Base-by-base conservation (phyloP, 495 filamentous ascomycete genomes). In the Symbiotaphrina buchneri region DNA sequence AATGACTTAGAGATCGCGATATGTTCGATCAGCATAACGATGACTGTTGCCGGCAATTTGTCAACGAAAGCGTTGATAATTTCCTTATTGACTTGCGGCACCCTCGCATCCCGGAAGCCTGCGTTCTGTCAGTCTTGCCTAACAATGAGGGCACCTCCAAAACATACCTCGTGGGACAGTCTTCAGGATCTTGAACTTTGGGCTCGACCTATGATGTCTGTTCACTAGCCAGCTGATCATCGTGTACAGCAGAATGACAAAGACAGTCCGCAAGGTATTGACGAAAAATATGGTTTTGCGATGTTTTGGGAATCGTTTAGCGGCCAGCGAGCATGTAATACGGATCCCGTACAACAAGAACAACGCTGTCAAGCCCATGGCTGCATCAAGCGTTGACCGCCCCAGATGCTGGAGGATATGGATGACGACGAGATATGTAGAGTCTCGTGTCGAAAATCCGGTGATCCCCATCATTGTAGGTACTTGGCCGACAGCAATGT, bases 1-100 rank as follows among this genome's bases (percentile, higher is more conserved):
- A 97, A 97, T 0, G 87, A 95, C 52, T 97, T 97, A 21, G 84
- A 81, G 37, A 97, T 97, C n/a, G 90, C 52, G 10, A 58, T 58
- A 34, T 58, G 54, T 49, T 97, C 87, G 41, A 97, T 94, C 27
- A 97, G 56, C 26, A 95, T 58, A 5, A 97, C 90, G 40, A 97
- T 93, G 27, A 94, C 76, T 0, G 72, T 67, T 10, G 74, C 75
- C 0, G 82, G 82, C 0, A 92, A 53, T 29, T 82, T 52, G 23
- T 49, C 49, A 6, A 58, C 49, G 44, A 81, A 80, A 5, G 64
- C 43, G 2, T 41, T 55, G 41, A 85, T 65, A 32, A 87, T 60
- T 1, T 53, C 47, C 0, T 52, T 56, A 41, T 74, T 67, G 34
- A 94, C 53, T 0, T 49, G 56, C 0, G 83, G 83, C n/a, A 74